Evolutionary conservation across 768 basidiomycete species (phyloP), one percentile per base, ranked within the genome.

Genomic region (Strobilomyces confusus): DNA sequence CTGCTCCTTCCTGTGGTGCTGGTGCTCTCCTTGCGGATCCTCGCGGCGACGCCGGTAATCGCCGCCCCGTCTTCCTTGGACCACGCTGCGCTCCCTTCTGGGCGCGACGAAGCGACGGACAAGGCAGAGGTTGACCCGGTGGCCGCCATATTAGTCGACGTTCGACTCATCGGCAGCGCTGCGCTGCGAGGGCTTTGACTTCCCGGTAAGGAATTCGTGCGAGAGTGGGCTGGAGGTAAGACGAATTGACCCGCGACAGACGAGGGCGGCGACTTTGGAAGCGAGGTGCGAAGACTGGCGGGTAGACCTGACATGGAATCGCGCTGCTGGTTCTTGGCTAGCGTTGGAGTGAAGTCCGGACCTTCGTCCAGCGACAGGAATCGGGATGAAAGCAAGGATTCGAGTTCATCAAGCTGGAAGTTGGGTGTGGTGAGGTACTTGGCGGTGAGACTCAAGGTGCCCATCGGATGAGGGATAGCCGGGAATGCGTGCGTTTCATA

Each of bases 321-420:
- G 5, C 83, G 77, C 51, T 80, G 80, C 52, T 80, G 78, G 62
- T 84, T 80, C 76, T 81, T 83, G 30, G 76, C 74, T 12, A 90
- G 73, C 0, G 89, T 91, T 0, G 88, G 89, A 0, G 85, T 80
- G 63, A 90, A 91, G 29, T 79, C 80, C 13, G 74, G 75, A 17
- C 79, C 83, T 59, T 82, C 80, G 59, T 88, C 86, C 50, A 82
- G 75, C 2, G 84, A 84, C 23, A 87, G 74, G 62, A 92, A 88
- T 14, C 82, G 75, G 4, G 84, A 86, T 3, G 87, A 89, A 5
- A 92, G 73, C 2, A 90, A 71, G 1, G 86, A 84, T 69, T 92
- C 90, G 30, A 85, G 76, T 58, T 89, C 86, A 67, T 90, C 87
- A 29, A 91, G 72, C 56, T 82, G 77, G 73, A 92, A 92, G 61